Base-by-base conservation (phyloP, 345 rosid genomes). In the Salix arbutifolia region DNA sequence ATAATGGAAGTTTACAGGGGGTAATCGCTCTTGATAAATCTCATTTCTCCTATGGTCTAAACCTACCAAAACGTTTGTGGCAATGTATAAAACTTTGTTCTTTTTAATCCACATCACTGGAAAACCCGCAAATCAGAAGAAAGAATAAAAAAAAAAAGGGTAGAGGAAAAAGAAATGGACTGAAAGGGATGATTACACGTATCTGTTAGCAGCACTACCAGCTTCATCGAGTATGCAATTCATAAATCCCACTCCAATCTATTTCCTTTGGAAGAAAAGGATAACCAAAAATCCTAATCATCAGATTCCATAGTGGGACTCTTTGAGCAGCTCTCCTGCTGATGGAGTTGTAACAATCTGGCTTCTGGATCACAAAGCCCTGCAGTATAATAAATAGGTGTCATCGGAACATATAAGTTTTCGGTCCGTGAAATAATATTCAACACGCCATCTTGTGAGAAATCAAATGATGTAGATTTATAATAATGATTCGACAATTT, bases 311-410 rank as follows among this genome's bases (percentile, higher is more conserved):
- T n/a, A 31, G 92, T 95, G 70, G 99, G 93, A 84, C 91, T 91
- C 16, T 86, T 87, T 19, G 92, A 85, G 90, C 97, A 95, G 82
- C 85, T 88, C 72, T 88, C 96, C 80, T 67, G 79, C 77, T 81
- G 81, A 88, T 95, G 99, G 71, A 95, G 97, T 80, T 95, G 94
- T 77, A 91, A 71, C 80, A 95, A 76, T 77, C 72, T 86, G 82
- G 81, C 81, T 80, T 94, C 97, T 5, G 98, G 98, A 78, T 78
- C 80, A 46, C 98, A 90, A 10, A 94, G 88, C 31, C 99, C 98
- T 92, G 87, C 80, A 83, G 18, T 14, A 52, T 44, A 25, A 21
- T 56, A n/a, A n/a, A 30, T 48, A 33, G 53, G 11, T 17, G 33
- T 70, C 38, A 56, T 70, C 52, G 48, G 19, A 64, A 25, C 21